Conservation (phyloP, 2,329 filamentous ascomycete species). For the Chrysoporthe puriensis region DNA sequence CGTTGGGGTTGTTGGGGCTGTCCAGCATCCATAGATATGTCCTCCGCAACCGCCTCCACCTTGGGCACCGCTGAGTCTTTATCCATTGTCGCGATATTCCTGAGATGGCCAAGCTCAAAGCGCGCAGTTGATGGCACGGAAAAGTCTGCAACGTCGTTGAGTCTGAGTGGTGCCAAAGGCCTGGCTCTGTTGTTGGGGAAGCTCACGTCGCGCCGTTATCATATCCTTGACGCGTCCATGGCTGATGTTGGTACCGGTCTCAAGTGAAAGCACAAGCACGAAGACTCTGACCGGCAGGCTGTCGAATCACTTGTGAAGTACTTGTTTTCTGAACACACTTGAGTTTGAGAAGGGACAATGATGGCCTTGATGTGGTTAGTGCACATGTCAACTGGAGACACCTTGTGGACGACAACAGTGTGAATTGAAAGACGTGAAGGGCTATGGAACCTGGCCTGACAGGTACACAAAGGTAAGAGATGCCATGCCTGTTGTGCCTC, state of each 20-base stretch:
- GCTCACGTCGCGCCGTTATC: not conserved
- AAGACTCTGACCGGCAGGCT: not conserved
- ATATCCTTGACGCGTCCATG: conserved; percentile 11
- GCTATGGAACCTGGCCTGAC: not conserved
- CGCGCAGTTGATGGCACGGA: not conserved
- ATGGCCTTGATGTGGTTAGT: not conserved
- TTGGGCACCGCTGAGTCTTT: conserved; percentile 21
- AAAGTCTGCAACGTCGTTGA: not conserved
- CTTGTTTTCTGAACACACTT: not conserved
- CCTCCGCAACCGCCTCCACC: conserved; percentile 27
- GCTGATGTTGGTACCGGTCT: not conserved
- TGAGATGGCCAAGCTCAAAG: too few species aligned
- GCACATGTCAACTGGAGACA: not conserved
- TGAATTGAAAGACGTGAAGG: conserved; percentile 10
- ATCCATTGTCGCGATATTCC: conserved; percentile 15
- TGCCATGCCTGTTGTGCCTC: not conserved
- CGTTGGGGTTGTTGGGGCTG: conserved; percentile 18
- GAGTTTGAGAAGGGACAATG: not conserved
- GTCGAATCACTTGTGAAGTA: not conserved
- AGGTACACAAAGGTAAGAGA: not conserved
- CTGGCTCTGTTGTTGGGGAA: not conserved
- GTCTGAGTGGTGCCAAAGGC: not conserved
- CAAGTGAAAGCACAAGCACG: not conserved
- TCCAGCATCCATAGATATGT: conserved; percentile 20
- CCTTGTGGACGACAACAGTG: not conserved